phyloP scores from a whole-genome alignment of 1,284 basidiomycete genomes.

The Ceratobasidium theobromae region DNA sequence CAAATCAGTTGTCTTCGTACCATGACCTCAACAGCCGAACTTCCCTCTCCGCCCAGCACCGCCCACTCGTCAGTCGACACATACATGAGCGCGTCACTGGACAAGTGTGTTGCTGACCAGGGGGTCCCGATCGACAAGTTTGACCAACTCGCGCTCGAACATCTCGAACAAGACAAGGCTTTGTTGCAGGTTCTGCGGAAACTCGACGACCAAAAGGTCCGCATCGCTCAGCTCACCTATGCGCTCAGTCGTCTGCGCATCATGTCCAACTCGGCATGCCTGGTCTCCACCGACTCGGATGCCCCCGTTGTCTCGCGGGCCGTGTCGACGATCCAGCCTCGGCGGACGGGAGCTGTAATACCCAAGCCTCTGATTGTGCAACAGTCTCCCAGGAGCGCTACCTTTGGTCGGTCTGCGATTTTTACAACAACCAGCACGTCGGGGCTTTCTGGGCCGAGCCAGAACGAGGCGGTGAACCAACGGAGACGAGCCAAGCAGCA shows the following conservation, averaged over 20 bases:
- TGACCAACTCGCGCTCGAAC: constrained; percentile 18
- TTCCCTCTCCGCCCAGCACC: constrained; percentile 25
- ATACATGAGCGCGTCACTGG: background rate
- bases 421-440: background rate
- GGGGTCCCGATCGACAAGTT: constrained; percentile 26
- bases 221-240: constrained; percentile 23
- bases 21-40: constrained; percentile 9
- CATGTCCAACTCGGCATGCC: constrained; percentile 16
- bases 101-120: background rate
- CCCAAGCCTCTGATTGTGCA: constrained; percentile 26
- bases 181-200: constrained; percentile 1
- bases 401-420: constrained; percentile 2
- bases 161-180: constrained; percentile 17
- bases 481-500: constrained; percentile 19
- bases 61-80: constrained; percentile 6
- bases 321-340: background rate
- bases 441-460: constrained; percentile 8
- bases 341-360: background rate
- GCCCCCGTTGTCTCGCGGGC: background rate
- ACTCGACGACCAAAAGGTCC: constrained; percentile 8
- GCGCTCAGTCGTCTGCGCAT: constrained; percentile 21
- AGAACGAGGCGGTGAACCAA: constrained; percentile 20
- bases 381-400: constrained; percentile 7
- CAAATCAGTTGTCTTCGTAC: background rate
- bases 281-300: background rate